Percentiles rank a stretch among this genome's conserved stretches.
Conservation (phyloP, 805 yeast genomes). For the Candida ipomoeae region DNA sequence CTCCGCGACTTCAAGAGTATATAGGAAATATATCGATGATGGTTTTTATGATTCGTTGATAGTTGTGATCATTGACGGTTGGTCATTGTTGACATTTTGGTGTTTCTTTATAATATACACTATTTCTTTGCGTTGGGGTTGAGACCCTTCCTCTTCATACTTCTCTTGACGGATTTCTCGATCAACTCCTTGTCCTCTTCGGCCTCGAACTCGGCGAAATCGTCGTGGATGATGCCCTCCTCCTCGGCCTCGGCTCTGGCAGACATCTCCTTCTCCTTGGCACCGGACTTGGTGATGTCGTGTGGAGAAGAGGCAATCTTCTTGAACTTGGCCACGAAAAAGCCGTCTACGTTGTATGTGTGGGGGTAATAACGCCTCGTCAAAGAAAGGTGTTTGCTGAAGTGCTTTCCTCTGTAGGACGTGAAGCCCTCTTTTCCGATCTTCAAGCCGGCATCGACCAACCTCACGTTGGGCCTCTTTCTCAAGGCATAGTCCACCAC, state of each 20-base stretch:
- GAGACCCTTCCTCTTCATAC: conserved; percentile 65
- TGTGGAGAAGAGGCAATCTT: conserved; percentile 84
- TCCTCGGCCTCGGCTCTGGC: conserved; percentile 81
- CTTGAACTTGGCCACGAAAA: conserved; percentile 93
- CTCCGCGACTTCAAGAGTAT: conserved; percentile 17
- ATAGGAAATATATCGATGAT: neutral
- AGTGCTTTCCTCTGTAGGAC: conserved; percentile 87
- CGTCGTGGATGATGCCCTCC: conserved; percentile 79
- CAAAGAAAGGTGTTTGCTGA: conserved; percentile 67
- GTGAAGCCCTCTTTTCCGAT: conserved; percentile 97
- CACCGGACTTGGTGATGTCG: conserved; percentile 82
- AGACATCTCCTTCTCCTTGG: conserved; percentile 73
- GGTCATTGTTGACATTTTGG: too few species aligned
- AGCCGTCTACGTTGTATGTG: conserved; percentile 97
- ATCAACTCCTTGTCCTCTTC: conserved; percentile 73
- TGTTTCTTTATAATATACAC: conserved; percentile 10
- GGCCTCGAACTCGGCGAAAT: conserved; percentile 78
- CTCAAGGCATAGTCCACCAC: conserved; percentile 97
- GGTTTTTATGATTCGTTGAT: neutral
- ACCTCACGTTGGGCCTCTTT: conserved; percentile 92
- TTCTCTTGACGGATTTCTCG: conserved; percentile 61
- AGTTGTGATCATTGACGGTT: too few species aligned
- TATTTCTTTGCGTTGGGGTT: conserved; percentile 49
- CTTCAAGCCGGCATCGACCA: conserved; percentile 86
- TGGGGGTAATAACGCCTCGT: conserved; percentile 98